Evolutionary conservation across 179 eudicot species (phyloP).

Genomic region (Beta corolliflora): DNA sequence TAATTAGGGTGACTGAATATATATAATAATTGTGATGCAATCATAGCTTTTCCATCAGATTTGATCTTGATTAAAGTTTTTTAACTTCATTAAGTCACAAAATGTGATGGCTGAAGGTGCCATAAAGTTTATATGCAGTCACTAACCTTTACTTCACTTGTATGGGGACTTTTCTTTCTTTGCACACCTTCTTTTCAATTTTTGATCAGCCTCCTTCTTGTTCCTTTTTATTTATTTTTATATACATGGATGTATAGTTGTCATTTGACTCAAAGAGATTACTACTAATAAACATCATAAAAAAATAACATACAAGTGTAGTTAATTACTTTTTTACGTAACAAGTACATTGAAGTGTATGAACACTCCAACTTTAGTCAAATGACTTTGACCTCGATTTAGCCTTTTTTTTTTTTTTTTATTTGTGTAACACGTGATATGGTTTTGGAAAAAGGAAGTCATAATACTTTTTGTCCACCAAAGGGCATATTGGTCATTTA

Average conservation of each 20-base stretch:
- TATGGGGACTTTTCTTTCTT: slow-evolving; percentile 24
- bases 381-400: slow-evolving; percentile 27
- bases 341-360: not conserved
- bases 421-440: slow-evolving; percentile 31
- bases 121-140: not conserved
- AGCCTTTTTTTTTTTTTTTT: not conserved
- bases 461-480: slow-evolving; percentile 28
- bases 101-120: not conserved
- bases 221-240: slow-evolving; percentile 1
- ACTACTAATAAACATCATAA: slow-evolving; percentile 1
- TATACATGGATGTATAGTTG: slow-evolving; percentile 20
- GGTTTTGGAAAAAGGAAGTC: slow-evolving; percentile 29
- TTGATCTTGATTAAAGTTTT: slow-evolving; percentile 4
- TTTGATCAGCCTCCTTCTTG: not conserved
- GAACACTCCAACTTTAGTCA: slow-evolving; percentile 21
- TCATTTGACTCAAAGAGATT: slow-evolving; percentile 25
- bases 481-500: slow-evolving; percentile 21
- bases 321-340: not conserved
- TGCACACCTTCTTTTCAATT: slow-evolving; percentile 14
- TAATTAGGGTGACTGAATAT: not conserved
- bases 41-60: not conserved
- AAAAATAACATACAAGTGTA: not conserved
- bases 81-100: not conserved
- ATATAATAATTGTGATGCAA: not conserved
- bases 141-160: slow-evolving; percentile 11